A percentile compares a stretch with the other conserved stretches of the same genome.
Evolutionary conservation across 148 eudicot species (phyloP).

Genomic region (Selenicereus undatus): DNA sequence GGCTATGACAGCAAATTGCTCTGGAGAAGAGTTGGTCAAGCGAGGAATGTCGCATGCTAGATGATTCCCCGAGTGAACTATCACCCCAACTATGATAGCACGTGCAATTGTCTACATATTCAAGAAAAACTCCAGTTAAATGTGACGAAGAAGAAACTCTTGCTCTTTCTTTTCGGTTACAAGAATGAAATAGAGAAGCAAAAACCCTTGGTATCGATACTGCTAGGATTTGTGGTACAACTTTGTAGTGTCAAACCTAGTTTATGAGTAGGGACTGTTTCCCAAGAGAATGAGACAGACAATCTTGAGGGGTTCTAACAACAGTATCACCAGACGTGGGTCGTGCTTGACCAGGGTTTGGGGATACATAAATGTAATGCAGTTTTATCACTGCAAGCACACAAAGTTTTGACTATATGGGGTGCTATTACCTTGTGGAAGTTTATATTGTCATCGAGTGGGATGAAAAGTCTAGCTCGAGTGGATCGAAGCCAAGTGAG

Average conservation of each 20-base stretch:
- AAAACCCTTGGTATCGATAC: not conserved
- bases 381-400: not conserved
- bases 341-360: too few species aligned
- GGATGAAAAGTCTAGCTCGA: conserved; percentile 53
- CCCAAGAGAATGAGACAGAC: not conserved
- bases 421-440: conserved; percentile 71
- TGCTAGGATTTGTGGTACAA: not conserved
- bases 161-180: too few species aligned
- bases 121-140: not conserved
- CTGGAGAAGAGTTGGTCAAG: conserved; percentile 57
- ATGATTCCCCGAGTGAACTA: conserved; percentile 76
- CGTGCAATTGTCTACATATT: conserved; percentile 63
- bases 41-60: conserved; percentile 84
- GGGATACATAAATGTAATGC: too few species aligned
- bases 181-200: not conserved
- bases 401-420: too few species aligned
- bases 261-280: not conserved
- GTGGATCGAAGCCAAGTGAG: conserved; percentile 86
- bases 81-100: conserved; percentile 62
- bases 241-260: too few species aligned
- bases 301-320: too few species aligned
- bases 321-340: too few species aligned
- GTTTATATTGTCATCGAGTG: conserved; percentile 85
- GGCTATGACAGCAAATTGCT: conserved; percentile 56
- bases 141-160: not conserved